phyloP scores from a whole-genome alignment of 2,329 filamentous ascomycete species.

The Elsinoe arachidis region DNA sequence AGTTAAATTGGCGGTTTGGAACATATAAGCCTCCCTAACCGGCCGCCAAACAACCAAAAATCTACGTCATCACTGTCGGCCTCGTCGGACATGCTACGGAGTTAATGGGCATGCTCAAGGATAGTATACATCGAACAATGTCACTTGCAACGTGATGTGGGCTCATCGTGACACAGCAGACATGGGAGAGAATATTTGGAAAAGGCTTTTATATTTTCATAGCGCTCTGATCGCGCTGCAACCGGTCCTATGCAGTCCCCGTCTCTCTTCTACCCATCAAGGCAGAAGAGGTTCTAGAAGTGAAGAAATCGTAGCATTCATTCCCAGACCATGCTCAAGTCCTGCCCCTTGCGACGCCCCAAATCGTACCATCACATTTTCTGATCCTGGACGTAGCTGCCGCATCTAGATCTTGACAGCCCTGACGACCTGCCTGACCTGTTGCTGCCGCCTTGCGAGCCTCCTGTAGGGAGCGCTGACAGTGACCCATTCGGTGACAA shows the following conservation, averaged over 20 bases:
- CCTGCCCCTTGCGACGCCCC: not conserved
- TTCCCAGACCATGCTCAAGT: not conserved
- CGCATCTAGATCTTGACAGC: not conserved
- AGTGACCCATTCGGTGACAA: not conserved
- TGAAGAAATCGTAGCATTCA: conserved; percentile 1
- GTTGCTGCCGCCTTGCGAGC: not conserved
- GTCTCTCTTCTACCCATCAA: not conserved
- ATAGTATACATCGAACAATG: not conserved
- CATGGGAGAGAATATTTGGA: not conserved
- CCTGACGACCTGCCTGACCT: not conserved
- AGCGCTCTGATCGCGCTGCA: conserved; percentile 2
- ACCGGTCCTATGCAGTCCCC: not conserved
- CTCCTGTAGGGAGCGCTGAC: conserved; percentile 6
- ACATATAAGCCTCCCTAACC: too few species aligned
- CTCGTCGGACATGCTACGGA: not conserved
- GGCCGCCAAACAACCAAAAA: not conserved
- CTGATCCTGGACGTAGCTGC: not conserved
- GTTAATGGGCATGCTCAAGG: not conserved
- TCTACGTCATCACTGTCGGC: not conserved
- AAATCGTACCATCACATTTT: not conserved
- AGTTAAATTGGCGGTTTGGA: too few species aligned
- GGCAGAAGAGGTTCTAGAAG: conserved; percentile 4
- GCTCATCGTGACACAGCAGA: too few species aligned
- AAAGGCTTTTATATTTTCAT: not conserved
- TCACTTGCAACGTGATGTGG: not conserved